Conservation (phyloP, 208 protist genomes). For the Trypanosoma brucei region DNA sequence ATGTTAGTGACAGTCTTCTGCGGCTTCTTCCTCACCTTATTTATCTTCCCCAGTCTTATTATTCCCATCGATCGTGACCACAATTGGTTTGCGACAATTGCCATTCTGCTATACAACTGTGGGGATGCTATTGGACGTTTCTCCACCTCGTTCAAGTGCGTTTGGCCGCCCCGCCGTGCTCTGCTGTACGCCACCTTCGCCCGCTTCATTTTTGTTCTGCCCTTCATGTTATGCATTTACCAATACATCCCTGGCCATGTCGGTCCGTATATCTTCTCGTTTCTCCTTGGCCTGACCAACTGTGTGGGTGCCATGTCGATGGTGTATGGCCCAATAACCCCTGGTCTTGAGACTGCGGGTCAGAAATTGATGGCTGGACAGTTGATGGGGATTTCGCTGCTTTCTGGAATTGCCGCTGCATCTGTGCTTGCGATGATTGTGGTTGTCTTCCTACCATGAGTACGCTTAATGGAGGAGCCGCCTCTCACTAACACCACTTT, state of each 20-base stretch:
- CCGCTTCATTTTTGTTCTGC: conserved; percentile 47
- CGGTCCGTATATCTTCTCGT: conserved; percentile 44
- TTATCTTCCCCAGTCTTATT: conserved; percentile 52
- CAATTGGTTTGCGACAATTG: conserved; percentile 55
- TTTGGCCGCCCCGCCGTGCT: conserved; percentile 40
- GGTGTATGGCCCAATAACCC: conserved; percentile 34
- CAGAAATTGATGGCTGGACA: conserved; percentile 56
- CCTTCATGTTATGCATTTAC: conserved; percentile 50
- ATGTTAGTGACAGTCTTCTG: conserved; percentile 42
- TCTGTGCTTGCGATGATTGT: conserved; percentile 15
- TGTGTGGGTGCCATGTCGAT: conserved; percentile 46
- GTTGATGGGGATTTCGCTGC: conserved; percentile 50
- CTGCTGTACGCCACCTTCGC: conserved; percentile 34
- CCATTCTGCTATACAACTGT: conserved; percentile 60
- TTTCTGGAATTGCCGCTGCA: conserved; percentile 36
- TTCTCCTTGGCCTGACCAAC: conserved; percentile 52
- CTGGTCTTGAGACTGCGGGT: conserved; percentile 28
- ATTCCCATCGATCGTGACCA: conserved; percentile 33
- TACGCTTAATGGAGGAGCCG: background rate
- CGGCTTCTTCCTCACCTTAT: conserved; percentile 53
- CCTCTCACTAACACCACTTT: conserved; percentile 5
- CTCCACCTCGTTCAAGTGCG: conserved; percentile 31
- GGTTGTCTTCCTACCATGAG: background rate
- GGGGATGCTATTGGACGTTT: conserved; percentile 46
- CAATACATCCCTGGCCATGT: conserved; percentile 48